A percentile compares a stretch with the other conserved stretches of the same genome.
Evolutionary conservation across 208 protist genomes (phyloP).

Genomic region (Jaenimonas drosophilae): DNA sequence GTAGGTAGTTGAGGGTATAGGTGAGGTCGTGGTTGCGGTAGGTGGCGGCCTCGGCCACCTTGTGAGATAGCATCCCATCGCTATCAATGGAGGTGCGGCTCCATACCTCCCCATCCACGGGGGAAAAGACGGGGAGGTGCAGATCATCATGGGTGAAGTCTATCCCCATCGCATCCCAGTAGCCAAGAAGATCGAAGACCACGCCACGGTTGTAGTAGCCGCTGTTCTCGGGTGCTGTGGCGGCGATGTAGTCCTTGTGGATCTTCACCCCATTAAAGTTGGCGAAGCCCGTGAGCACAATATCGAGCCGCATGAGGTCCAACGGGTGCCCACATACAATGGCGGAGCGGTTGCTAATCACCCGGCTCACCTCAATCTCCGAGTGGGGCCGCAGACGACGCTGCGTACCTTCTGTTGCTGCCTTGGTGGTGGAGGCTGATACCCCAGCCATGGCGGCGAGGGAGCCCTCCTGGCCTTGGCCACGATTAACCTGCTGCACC

Average conservation of each 20-base stretch:
- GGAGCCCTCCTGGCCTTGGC: conserved; percentile 11
- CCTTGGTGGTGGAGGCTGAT: neutral
- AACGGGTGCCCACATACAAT: conserved; percentile 71
- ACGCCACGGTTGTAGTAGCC: conserved; percentile 45
- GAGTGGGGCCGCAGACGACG: conserved; percentile 23
- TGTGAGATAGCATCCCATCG: neutral
- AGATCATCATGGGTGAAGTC: conserved; percentile 29
- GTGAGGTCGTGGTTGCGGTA: conserved; percentile 50
- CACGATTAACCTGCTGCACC: conserved; percentile 43
- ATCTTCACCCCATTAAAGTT: conserved; percentile 54
- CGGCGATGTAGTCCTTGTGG: conserved; percentile 58
- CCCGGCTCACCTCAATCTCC: conserved; percentile 48
- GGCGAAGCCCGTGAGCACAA: conserved; percentile 45
- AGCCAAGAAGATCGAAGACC: conserved; percentile 33
- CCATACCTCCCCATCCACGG: conserved; percentile 54
- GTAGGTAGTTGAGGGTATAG: conserved; percentile 51
- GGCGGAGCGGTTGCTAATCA: conserved; percentile 53
- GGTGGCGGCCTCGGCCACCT: conserved; percentile 46
- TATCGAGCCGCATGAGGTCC: conserved; percentile 49
- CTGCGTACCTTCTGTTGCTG: neutral
- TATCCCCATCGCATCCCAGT: conserved; percentile 36
- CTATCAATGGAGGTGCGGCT: conserved; percentile 2
- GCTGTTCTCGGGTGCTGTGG: conserved; percentile 47
- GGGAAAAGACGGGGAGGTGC: conserved; percentile 51
- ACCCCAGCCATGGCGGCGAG: conserved; percentile 3